Base-by-base conservation (phyloP, 1,139 yeast species). In the Candida glucosophila region DNA sequence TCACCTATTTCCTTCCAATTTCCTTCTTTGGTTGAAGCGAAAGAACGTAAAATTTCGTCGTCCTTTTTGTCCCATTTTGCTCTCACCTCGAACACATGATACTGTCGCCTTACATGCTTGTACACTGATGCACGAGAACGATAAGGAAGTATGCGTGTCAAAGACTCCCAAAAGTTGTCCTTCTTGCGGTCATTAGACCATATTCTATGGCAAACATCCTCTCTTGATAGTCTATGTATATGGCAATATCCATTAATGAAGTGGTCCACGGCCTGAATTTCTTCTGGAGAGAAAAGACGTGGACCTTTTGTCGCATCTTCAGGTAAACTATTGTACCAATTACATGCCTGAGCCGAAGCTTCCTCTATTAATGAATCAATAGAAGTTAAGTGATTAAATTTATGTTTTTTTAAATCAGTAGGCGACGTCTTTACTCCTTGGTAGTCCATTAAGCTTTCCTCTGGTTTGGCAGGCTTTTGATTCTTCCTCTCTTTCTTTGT, bases 21-120 rank as follows among this genome's bases (percentile, higher is more conserved):
- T 9, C 90, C 85, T 31, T 77, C 82, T 37, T 74, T 71, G 19
- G 74, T 73, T 6, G 67, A 55, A 4, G 83, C 82, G 28, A 83
- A 58, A 30, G 65, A 66, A 2, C 74, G 71, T 29, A 88, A 59
- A 27, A 66, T 65, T 20, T 58, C 68, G 49, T 88, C 97, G 35
- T 86, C 95, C 33, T 74, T 82, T 4, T 69, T 60, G 0, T 79
- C 75, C 97, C 97, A 88, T 44, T 77, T 82, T 14, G 94, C 97
- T 33, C 97, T 64, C 14, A 77, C 82, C 22, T 77, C 77, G 46
- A 85, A 88, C 11, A 83, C 73, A 51, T 88, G 95, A 47, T 85
- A 88, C 31, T 82, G 76, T 44, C 97, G 67, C 41, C 95, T 67
- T 8, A 88, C 92, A 48, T 88, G 97, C 49, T 88, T 88, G 55